Percentiles rank a stretch among this genome's conserved stretches.
phyloP scores from a whole-genome alignment of 768 basidiomycete species.

The Trichaptum fuscoviolaceum region DNA sequence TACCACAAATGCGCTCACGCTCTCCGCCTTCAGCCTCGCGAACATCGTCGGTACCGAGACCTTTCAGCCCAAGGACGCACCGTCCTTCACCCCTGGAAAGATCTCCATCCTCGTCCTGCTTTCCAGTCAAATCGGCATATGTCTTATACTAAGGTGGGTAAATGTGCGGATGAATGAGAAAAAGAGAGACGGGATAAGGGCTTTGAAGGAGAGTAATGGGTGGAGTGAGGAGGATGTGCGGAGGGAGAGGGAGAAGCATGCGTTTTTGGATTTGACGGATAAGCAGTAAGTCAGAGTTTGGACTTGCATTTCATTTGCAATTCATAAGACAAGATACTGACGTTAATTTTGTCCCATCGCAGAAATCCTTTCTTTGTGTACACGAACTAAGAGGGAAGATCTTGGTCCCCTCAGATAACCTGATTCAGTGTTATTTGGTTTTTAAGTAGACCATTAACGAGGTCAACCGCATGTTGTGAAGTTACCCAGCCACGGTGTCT shows the following conservation, averaged over 20 bases:
- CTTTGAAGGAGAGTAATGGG: conserved; percentile 14
- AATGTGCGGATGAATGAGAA: conserved; percentile 21
- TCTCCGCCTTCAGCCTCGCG: conserved; percentile 16
- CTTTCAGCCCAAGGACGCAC: conserved; percentile 21
- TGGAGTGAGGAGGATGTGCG: conserved; percentile 22
- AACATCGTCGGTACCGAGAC: conserved; percentile 23
- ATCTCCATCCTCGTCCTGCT: conserved; percentile 27
- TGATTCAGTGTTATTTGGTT: no score
- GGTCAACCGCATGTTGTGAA: no score
- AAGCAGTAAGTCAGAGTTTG: conserved; percentile 17
- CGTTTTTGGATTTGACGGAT: conserved; percentile 26
- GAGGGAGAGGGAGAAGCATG: conserved; percentile 20
- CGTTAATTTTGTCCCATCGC: neutral
- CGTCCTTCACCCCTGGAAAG: conserved; percentile 29
- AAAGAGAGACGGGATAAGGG: conserved; percentile 13
- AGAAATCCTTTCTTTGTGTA: conserved; percentile 13
- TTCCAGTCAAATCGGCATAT: conserved; percentile 18
- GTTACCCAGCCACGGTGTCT: no score
- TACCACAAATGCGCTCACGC: conserved; percentile 18
- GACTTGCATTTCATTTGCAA: conserved; percentile 4
- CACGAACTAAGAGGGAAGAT: neutral
- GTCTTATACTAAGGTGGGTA: conserved; percentile 16
- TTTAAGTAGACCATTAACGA: no score
- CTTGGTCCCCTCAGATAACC: neutral
- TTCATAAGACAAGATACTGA: neutral